phyloP scores from a whole-genome alignment of 495 filamentous ascomycete genomes.

The Usnea hakonensis region DNA sequence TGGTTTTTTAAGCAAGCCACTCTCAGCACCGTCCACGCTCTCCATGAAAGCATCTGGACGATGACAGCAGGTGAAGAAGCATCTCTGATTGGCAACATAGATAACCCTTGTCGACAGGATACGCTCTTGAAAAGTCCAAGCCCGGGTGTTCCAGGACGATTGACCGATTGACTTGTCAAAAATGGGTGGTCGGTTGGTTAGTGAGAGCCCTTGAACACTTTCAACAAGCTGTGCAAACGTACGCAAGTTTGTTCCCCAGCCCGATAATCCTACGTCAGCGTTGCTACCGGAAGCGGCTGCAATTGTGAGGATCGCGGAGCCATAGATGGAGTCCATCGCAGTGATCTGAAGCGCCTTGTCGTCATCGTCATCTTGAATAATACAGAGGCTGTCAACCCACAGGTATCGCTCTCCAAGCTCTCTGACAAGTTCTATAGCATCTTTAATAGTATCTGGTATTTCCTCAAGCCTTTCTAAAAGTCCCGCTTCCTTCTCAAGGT shows the following conservation, averaged over 20 bases:
- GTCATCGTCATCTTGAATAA: conserved; percentile 23
- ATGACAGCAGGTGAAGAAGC: conserved; percentile 34
- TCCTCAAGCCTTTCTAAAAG: not conserved
- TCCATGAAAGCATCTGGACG: conserved; percentile 14
- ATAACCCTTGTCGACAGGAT: conserved; percentile 23
- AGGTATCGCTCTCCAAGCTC: conserved; percentile 22
- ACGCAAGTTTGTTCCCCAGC: conserved; percentile 8
- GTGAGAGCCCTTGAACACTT: conserved; percentile 10
- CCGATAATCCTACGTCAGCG: conserved; percentile 16
- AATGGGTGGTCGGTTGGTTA: conserved; percentile 8
- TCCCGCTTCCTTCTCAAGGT: not conserved
- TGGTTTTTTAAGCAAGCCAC: not conserved
- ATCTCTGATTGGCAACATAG: conserved; percentile 29
- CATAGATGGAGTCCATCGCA: conserved; percentile 22
- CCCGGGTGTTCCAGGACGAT: conserved; percentile 20
- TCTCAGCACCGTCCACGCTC: conserved; percentile 11
- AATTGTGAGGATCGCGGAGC: conserved; percentile 20
- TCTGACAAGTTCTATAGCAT: conserved; percentile 19
- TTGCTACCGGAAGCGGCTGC: conserved; percentile 15
- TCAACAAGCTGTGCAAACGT: conserved; percentile 8
- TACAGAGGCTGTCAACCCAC: conserved; percentile 29
- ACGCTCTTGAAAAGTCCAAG: conserved; percentile 27
- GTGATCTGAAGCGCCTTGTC: conserved; percentile 19
- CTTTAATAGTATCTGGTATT: conserved; percentile 22
- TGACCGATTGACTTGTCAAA: conserved; percentile 8